Evolutionary conservation across 106 monocot species (phyloP), one percentile per base, ranked within the genome.

Genomic region (Dendrobium catenatum): DNA sequence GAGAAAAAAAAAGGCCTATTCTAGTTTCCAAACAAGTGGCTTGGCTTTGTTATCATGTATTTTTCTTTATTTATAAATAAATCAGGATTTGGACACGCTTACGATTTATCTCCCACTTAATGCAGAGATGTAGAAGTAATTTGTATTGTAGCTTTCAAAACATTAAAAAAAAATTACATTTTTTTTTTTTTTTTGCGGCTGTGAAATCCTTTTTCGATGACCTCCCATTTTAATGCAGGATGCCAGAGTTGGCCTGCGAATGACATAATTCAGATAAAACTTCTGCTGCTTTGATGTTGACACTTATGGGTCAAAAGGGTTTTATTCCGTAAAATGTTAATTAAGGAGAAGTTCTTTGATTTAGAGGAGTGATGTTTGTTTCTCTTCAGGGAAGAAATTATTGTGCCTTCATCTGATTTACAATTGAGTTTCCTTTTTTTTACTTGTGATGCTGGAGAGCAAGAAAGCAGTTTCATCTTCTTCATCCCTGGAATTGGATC

Each of bases 401-500:
- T 5, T 4, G 43, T 41, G 41, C 13, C 44, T 16, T 73, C 55
- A 46, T 27, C 46, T 54, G 18, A 42, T 22, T n/a, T 74, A 20
- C 42, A 55, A n/a, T n/a, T 17, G 10, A 43, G 46, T 27, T 61
- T 59, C 26, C 42, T 46, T 55, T 70, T 44, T 48, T 74, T 61
- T 48, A 26, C 33, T 49, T 27, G 31, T 48, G 72, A 48, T 47
- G 77, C 3, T 29, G 29, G 47, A 74, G 43, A 74, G 43, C 5
- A 51, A 49, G 22, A 51, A 76, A 76, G 76, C 76, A 24, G 46
- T 49, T 47, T 79, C 76, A 2, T 81, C 85, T n/a, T 54, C 79
- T 5, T 84, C 86, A 3, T 31, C 87, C 13, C 31, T 75, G 42
- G 92, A 94, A 61, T 73, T 90, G 80, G 98, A 98, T 87, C 98